Conservation (phyloP, 129 eudicot genomes). For the Escallonia rubra region DNA sequence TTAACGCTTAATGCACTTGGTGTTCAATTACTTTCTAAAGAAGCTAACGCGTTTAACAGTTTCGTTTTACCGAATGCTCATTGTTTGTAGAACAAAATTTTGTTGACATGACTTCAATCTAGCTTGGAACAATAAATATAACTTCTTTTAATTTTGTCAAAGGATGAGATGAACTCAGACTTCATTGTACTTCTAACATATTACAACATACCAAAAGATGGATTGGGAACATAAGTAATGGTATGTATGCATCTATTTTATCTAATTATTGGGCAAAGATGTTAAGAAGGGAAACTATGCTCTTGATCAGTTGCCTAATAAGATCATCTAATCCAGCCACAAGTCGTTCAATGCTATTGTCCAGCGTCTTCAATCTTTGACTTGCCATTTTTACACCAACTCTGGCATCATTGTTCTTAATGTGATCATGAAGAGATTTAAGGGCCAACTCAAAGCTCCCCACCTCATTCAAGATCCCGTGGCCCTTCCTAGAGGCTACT, state of each 20-base stretch:
- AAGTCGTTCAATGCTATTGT: constrained; percentile 20
- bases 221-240: background rate
- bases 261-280: constrained; percentile 25
- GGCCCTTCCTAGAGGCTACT: background rate
- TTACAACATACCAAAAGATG: background rate
- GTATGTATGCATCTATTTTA: background rate
- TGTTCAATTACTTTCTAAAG: too few species aligned
- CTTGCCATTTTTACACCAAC: constrained; percentile 11
- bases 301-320: constrained; percentile 40
- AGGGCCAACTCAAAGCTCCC: constrained; percentile 16
- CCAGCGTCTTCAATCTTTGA: constrained; percentile 17
- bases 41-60: too few species aligned
- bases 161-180: background rate
- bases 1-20: too few species aligned
- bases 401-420: background rate
- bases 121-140: constrained; percentile 1
- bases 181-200: background rate
- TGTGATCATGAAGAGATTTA: background rate
- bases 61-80: too few species aligned
- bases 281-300: constrained; percentile 50
- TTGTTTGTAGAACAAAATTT: too few species aligned
- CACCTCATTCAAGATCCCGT: constrained; percentile 4
- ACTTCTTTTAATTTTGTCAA: too few species aligned
- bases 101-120: background rate
- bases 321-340: constrained; percentile 37